These are phyloP conservation scores for Beauveria medogensis DNA, from an alignment of 2,329 filamentous ascomycete genomes.

Conservation along the genomic window DNA sequence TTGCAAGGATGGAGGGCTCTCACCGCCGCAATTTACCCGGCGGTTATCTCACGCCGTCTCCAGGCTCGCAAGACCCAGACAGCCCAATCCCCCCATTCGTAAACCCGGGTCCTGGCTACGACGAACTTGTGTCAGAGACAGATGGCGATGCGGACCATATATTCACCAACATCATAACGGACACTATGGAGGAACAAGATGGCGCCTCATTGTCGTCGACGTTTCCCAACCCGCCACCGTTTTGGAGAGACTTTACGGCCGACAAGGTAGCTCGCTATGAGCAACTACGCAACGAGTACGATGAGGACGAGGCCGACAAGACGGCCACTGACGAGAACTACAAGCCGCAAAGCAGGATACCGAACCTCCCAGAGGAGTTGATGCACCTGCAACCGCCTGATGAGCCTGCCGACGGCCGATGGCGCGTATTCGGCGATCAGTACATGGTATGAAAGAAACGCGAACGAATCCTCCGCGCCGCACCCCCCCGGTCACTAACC, in stretches of 20 bases:
- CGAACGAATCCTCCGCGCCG: background rate
- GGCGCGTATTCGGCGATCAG: conserved; percentile 64
- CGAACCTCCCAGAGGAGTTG: conserved; percentile 60
- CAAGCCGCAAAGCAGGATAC: conserved; percentile 29
- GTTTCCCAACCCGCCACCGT: conserved; percentile 80
- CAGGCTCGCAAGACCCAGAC: background rate
- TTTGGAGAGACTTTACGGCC: conserved; percentile 81
- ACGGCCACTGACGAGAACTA: conserved; percentile 17
- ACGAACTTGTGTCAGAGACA: background rate
- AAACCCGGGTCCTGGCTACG: background rate
- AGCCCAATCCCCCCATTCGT: background rate
- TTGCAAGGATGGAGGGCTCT: conserved; percentile 8
- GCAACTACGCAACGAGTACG: conserved; percentile 32
- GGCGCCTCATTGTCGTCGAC: conserved; percentile 48
- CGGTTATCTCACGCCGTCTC: conserved; percentile 15
- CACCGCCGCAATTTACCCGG: conserved; percentile 22
- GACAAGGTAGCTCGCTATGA: conserved; percentile 57
- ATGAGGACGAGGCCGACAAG: conserved; percentile 21
- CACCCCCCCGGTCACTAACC: background rate
- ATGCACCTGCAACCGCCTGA: conserved; percentile 72
- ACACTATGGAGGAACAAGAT: conserved; percentile 50
- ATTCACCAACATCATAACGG: background rate
- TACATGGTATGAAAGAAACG: conserved; percentile 39
- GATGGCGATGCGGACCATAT: background rate
- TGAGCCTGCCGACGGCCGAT: conserved; percentile 62